Evolutionary conservation across 345 rosid species (phyloP).

Genomic region (Gossypium anomalum): DNA sequence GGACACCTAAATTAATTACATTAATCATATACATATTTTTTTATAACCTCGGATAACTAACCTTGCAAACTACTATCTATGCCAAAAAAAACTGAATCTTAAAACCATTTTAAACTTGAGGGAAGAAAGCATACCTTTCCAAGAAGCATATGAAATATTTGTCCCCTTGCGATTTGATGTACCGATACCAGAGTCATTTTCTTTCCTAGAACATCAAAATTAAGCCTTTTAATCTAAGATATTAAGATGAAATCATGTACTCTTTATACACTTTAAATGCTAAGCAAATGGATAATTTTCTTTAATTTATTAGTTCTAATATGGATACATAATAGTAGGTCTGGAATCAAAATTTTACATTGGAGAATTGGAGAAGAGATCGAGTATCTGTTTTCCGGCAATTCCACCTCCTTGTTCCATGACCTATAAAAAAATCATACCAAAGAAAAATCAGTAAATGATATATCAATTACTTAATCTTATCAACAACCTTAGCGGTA

Average conservation of each 20-base stretch:
- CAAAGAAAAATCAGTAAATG: not conserved
- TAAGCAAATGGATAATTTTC: not conserved
- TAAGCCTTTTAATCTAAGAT: not conserved
- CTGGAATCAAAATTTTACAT: not conserved
- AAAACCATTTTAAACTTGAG: not conserved
- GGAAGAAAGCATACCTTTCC: slow-evolving; percentile 2
- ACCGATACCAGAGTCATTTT: not conserved
- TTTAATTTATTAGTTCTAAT: not conserved
- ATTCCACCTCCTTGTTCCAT: slow-evolving; percentile 4
- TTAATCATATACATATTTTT: too few relatives aligned
- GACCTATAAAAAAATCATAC: not conserved
- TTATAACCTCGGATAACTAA: too few relatives aligned
- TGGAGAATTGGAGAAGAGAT: not conserved
- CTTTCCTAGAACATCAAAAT: slow-evolving; percentile 1
- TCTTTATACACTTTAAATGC: not conserved
- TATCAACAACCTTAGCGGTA: not conserved
- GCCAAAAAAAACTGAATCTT: not conserved
- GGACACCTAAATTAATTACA: too few relatives aligned
- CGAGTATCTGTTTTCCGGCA: not conserved
- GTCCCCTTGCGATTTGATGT: not conserved
- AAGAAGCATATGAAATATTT: not conserved
- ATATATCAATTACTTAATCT: not conserved
- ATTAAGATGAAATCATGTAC: not conserved
- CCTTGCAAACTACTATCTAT: too few relatives aligned
- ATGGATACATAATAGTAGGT: not conserved